Conservation (phyloP, 192 early-diverging fungal species). For the Mortierella antarctica region DNA sequence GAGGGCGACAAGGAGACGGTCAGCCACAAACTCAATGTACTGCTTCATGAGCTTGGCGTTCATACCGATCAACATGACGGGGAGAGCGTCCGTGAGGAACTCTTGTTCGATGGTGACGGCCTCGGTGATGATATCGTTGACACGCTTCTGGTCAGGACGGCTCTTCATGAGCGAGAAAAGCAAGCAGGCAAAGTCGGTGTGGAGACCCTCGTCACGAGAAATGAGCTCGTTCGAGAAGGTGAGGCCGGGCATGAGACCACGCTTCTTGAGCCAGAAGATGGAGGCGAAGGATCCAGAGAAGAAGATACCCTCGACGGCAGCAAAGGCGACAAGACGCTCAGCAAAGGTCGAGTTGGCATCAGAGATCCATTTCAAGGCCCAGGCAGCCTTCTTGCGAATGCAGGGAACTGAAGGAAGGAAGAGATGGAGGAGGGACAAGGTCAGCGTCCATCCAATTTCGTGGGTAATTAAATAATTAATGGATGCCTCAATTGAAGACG, state of each 20-base stretch:
- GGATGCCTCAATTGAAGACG: not conserved
- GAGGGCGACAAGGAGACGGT: constrained; percentile 90
- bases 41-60: constrained; percentile 92
- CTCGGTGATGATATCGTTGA: constrained; percentile 81
- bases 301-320: constrained; percentile 98
- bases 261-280: constrained; percentile 99
- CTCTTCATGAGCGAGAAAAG: constrained; percentile 85
- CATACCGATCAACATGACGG: constrained; percentile 96
- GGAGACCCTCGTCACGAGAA: constrained; percentile 96
- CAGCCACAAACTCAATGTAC: constrained; percentile 99
- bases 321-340: constrained; percentile 94
- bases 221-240: constrained; percentile 99
- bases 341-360: constrained; percentile 86
- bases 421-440: constrained; percentile 1
- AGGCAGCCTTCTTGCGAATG: constrained; percentile 96
- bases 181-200: constrained; percentile 97
- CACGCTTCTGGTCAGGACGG: constrained; percentile 73
- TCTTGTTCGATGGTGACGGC: constrained; percentile 96
- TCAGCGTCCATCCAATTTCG: not conserved
- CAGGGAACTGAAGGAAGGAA: constrained; percentile 77
- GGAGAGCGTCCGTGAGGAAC: constrained; percentile 93
- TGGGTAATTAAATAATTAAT: not conserved
- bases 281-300: constrained; percentile 97
- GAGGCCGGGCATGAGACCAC: constrained; percentile 96
- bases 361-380: constrained; percentile 95